Evolutionary conservation across 345 rosid species (phyloP).

Genomic region (Cardiospermum halicacabum): DNA sequence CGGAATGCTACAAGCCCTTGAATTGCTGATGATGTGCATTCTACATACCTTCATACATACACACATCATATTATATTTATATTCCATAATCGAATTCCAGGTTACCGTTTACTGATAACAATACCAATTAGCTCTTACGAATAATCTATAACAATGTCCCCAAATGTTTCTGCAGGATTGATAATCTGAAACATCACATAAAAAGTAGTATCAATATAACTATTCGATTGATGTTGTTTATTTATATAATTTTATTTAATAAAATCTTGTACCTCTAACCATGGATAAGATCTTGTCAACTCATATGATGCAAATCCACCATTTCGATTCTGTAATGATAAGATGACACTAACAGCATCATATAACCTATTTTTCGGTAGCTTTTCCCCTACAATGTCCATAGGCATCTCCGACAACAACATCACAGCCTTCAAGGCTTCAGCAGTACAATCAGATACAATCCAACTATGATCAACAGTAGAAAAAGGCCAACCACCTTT

Average conservation of each 20-base stretch:
- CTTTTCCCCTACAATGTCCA: slow-evolving; percentile 39
- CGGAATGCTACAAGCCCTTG: slow-evolving; percentile 45
- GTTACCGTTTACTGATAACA: too few species aligned
- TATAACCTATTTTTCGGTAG: slow-evolving; percentile 28
- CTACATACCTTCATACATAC: slow-evolving; percentile 60
- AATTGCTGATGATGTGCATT: slow-evolving; percentile 77
- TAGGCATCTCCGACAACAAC: slow-evolving; percentile 39
- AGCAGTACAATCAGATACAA: slow-evolving; percentile 56
- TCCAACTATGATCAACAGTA: slow-evolving; percentile 60
- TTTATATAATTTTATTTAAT: too few species aligned
- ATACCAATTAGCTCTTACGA: slow-evolving; percentile 55
- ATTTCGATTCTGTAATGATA: slow-evolving; percentile 55
- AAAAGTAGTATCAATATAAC: too few species aligned
- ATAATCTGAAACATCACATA: slow-evolving; percentile 41
- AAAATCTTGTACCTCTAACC: slow-evolving; percentile 49
- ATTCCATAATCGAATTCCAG: too few species aligned
- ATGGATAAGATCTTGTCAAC: slow-evolving; percentile 62
- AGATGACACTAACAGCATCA: slow-evolving; percentile 52
- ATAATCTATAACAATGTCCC: slow-evolving; percentile 64
- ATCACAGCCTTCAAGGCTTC: slow-evolving; percentile 64
- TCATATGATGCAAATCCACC: slow-evolving; percentile 84
- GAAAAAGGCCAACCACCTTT: slow-evolving; percentile 84
- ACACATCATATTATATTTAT: too few species aligned
- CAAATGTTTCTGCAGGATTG: slow-evolving; percentile 64
- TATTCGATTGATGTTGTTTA: too few species aligned